These are phyloP conservation scores for Teratosphaeria destructans DNA, from an alignment of 2,329 filamentous ascomycete species.

Conservation along the genomic window DNA sequence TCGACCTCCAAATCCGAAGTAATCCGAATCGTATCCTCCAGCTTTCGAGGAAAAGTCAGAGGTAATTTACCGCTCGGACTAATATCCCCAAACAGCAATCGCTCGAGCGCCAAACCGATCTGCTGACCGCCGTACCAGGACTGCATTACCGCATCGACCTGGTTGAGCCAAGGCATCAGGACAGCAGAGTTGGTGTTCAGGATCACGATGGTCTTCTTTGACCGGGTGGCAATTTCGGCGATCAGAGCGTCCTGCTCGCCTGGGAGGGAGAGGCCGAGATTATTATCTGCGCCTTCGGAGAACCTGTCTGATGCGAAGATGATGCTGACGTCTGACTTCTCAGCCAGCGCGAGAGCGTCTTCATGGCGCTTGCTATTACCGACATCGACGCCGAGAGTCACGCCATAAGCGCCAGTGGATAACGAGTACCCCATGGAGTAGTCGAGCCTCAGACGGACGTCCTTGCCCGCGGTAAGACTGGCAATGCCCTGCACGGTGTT, in stretches of 20 bases:
- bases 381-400: not conserved
- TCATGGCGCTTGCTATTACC: not conserved
- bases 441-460: not conserved
- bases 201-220: not conserved
- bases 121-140: conserved; percentile 53
- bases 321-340: not conserved
- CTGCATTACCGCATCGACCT: not conserved
- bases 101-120: conserved; percentile 69
- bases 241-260: not conserved
- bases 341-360: not conserved
- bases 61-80: conserved; percentile 69
- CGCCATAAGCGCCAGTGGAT: not conserved
- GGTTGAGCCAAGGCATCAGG: not conserved
- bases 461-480: not conserved
- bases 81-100: conserved; percentile 62
- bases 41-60: conserved; percentile 52
- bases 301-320: not conserved
- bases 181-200: not conserved
- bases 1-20: conserved; percentile 49
- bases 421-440: not conserved
- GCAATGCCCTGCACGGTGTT: not conserved
- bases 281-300: not conserved
- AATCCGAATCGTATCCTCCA: conserved; percentile 48
- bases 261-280: not conserved
- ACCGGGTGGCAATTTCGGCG: not conserved